These are phyloP conservation scores for Stromatinia cepivora DNA, from an alignment of 2,329 filamentous ascomycete genomes.

Conservation along the genomic window DNA sequence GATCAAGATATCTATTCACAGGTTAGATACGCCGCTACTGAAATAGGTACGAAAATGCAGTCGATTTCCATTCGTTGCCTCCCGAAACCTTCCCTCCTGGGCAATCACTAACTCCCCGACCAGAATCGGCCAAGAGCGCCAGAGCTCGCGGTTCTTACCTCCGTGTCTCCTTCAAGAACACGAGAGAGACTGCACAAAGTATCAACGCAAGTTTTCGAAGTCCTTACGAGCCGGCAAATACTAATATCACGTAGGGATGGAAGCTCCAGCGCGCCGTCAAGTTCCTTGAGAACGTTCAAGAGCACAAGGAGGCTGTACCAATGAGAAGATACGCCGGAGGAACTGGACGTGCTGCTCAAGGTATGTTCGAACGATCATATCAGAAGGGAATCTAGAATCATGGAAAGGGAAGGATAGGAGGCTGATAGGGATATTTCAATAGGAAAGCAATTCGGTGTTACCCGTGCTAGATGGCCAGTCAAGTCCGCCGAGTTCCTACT, in stretches of 20 bases:
- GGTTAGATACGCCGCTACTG: conserved; percentile 87
- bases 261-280: conserved; percentile 56
- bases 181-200: conserved; percentile 97
- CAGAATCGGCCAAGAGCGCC: conserved; percentile 73
- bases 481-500: conserved; percentile 99
- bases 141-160: conserved; percentile 98
- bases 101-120: background rate
- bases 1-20: conserved; percentile 41
- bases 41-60: conserved; percentile 18
- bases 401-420: conserved; percentile 7
- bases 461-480: conserved; percentile 96
- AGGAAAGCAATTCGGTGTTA: conserved; percentile 99
- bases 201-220: conserved; percentile 62
- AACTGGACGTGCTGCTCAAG: conserved; percentile 95
- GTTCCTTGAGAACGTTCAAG: conserved; percentile 98
- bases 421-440: conserved; percentile 35
- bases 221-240: background rate
- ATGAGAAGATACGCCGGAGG: conserved; percentile 97
- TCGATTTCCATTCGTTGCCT: too few species aligned
- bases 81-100: conserved; percentile 66
- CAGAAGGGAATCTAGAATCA: background rate
- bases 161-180: conserved; percentile 95
- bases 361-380: conserved; percentile 58
- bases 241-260: conserved; percentile 16
- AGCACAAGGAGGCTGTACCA: conserved; percentile 95